Percentiles rank a stretch among this genome's conserved stretches.
Conservation (phyloP, 1,284 basidiomycete genomes). For the Caloboletus inedulis region DNA sequence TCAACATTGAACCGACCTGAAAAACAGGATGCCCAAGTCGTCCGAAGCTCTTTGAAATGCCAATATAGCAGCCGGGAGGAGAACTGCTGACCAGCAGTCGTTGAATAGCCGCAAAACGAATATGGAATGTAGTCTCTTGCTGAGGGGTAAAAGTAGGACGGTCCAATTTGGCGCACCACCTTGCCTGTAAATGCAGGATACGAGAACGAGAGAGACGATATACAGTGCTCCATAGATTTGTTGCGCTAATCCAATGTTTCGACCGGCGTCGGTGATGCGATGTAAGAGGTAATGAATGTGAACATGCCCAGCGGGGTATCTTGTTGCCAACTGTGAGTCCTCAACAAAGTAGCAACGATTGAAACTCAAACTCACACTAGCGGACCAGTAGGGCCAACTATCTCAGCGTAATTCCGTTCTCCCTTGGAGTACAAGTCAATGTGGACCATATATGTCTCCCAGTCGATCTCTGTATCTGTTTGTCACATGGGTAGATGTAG, state of each 20-base stretch:
- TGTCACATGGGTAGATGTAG: slow-evolving; percentile 11
- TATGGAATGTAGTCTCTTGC: slow-evolving; percentile 93
- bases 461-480: slow-evolving; percentile 98
- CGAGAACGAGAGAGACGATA: slow-evolving; percentile 58
- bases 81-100: slow-evolving; percentile 83
- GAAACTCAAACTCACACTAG: slow-evolving; percentile 66
- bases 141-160: slow-evolving; percentile 75
- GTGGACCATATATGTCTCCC: slow-evolving; percentile 90
- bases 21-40: slow-evolving; percentile 61
- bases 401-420: slow-evolving; percentile 81
- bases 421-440: slow-evolving; percentile 77
- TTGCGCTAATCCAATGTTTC: slow-evolving; percentile 68
- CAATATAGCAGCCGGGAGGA: slow-evolving; percentile 57
- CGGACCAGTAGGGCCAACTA: slow-evolving; percentile 90
- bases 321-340: slow-evolving; percentile 32
- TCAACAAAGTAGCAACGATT: background rate
- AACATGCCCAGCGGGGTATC: slow-evolving; percentile 94
- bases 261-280: slow-evolving; percentile 59
- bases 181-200: slow-evolving; percentile 66
- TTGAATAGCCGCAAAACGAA: slow-evolving; percentile 94
- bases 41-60: slow-evolving; percentile 60
- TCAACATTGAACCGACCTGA: slow-evolving; percentile 56
- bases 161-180: slow-evolving; percentile 77
- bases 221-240: slow-evolving; percentile 78
- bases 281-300: slow-evolving; percentile 80